phyloP scores from a whole-genome alignment of 495 filamentous ascomycete genomes.

The Cercophora newfieldiana region DNA sequence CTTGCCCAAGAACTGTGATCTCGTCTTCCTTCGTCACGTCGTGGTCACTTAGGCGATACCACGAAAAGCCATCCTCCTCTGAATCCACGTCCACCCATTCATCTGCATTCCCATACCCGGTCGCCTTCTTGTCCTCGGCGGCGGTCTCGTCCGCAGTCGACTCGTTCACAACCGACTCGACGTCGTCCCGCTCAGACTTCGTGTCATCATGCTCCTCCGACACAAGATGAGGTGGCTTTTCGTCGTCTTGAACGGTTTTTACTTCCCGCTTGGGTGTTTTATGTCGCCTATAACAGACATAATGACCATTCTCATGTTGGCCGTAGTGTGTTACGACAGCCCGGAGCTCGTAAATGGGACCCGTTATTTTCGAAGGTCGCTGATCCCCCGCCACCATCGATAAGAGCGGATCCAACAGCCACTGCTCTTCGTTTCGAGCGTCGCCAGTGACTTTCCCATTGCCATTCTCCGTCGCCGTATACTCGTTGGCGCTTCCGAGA shows the following conservation, averaged over 20 bases:
- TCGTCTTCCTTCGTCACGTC: conserved; percentile 74
- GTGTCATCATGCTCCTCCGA: neutral
- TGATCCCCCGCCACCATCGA: conserved; percentile 65
- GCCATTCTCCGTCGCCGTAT: conserved; percentile 2
- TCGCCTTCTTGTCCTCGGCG: neutral
- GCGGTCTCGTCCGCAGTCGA: neutral
- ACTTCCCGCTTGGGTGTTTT: conserved; percentile 26
- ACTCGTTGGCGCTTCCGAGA: conserved; percentile 54
- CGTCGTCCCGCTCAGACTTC: neutral
- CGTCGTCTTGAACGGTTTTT: neutral
- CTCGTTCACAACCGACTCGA: conserved; percentile 2
- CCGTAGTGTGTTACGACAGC: conserved; percentile 89
- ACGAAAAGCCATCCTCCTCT: conserved; percentile 43
- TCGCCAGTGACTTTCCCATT: neutral
- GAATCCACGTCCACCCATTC: conserved; percentile 4
- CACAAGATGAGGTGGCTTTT: conserved; percentile 9
- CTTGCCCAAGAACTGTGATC: conserved; percentile 68
- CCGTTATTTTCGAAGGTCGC: conserved; percentile 42
- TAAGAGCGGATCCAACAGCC: conserved; percentile 61
- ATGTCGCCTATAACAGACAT: conserved; percentile 82
- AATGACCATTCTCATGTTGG: conserved; percentile 92
- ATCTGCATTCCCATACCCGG: too few relatives aligned
- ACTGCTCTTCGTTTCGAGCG: conserved; percentile 55
- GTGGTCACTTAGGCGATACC: conserved; percentile 88
- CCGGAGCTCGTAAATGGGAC: conserved; percentile 74